A percentile compares a stretch with the other conserved stretches of the same genome.
Conservation (phyloP, 73 alveolate species). For the Paramecium biaurelia region DNA sequence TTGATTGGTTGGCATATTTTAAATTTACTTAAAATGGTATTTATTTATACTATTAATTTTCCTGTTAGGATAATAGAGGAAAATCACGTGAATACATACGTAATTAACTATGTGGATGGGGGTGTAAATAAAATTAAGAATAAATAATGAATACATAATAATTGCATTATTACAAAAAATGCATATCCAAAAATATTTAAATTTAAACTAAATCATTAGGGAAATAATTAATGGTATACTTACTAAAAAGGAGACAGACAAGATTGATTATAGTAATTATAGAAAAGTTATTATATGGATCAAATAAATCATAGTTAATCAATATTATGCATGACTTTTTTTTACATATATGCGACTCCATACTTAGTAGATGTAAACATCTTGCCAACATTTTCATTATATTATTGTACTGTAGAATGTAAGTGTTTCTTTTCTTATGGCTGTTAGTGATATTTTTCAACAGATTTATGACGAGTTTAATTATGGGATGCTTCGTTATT, state of each 20-base stretch:
- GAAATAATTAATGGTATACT: background rate
- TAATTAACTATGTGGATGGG: background rate
- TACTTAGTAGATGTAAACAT: constrained; percentile 31
- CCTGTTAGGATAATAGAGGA: background rate
- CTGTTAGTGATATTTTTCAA: background rate
- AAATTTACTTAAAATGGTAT: background rate
- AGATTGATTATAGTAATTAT: background rate
- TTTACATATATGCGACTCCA: background rate
- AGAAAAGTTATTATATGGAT: background rate
- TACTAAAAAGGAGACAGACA: background rate
- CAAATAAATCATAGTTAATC: background rate
- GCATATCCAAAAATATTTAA: background rate
- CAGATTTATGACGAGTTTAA: background rate
- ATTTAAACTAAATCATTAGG: background rate
- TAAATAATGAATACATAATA: background rate
- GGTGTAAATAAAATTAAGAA: background rate
- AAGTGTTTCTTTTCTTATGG: background rate
- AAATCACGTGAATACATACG: background rate
- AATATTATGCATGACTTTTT: background rate
- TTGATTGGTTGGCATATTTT: background rate
- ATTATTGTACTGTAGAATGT: background rate
- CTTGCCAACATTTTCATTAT: constrained; percentile 20
- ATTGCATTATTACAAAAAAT: background rate
- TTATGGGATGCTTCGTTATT: background rate
- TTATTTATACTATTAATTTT: background rate